Base-by-base conservation (phyloP, 1,284 basidiomycete genomes). In the Schizophyllum amplum region DNA sequence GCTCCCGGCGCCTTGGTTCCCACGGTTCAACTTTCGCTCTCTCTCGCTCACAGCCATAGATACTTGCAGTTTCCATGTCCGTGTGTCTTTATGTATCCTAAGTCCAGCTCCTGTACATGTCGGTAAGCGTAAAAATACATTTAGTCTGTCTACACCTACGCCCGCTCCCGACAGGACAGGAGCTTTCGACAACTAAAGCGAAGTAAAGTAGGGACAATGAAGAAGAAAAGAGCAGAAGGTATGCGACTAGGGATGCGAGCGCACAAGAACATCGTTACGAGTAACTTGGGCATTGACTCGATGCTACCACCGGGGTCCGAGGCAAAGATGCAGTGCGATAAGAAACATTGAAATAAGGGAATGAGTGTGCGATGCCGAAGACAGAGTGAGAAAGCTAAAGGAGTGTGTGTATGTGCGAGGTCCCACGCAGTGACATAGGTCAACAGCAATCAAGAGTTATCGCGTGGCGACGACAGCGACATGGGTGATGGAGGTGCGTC, bases 371-470 rank as follows among this genome's bases (percentile, higher is more conserved):
- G 57, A 58, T 59, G 56, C 55, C 56, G 51, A 54, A 57, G 57
- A 55, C 58, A 50, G 23, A 55, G 46, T 54, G 54, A 57, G 56
- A 42, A 26, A 33, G 49, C 11, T 72, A 66, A 75, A 62, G 63
- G 63, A 62, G 73, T 71, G 65, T 73, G 72, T 62, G 82, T 80
- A 53, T 75, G 75, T 63, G 79, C 79, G 65, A 88, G 84, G 84
- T 81, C 82, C 87, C 86, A 54, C 86, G 87, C 52, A 84, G 71
- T 23, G 86, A 83, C 49, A 82, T 79, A 59, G 81, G 81, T 59
- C 81, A 79, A 55, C 60, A 51, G 33, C 69, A 72, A 33, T 33
- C 27, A 33, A 33, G 27, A 33, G 27, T 33, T 33, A 13, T 13
- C 27, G 27, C 13, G 27, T 33, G 27, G 27, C 27, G 27, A 33